A percentile compares a stretch with the other conserved stretches of the same genome.
These are phyloP conservation scores for Phyllosticta citribraziliensis DNA, from an alignment of 2,329 filamentous ascomycete species.

Conservation along the genomic window DNA sequence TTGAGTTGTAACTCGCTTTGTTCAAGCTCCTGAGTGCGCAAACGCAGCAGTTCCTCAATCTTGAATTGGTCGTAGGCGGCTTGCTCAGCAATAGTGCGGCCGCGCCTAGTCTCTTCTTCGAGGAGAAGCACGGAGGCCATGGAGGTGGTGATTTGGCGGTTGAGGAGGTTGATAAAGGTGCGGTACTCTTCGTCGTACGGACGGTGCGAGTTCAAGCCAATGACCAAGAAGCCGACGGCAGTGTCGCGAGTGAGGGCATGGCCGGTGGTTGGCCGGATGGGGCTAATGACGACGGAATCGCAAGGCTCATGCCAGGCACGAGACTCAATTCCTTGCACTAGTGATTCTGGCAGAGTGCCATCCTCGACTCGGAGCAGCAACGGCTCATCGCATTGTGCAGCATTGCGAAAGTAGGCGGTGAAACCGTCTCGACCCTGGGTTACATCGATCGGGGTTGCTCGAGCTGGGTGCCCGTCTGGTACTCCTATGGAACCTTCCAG, in stretches of 20 bases:
- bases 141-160: slow-evolving; percentile 24
- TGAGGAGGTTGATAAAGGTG: slow-evolving; percentile 22
- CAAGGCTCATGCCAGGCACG: slow-evolving; percentile 6
- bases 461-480: slow-evolving; percentile 18
- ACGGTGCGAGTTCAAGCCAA: slow-evolving; percentile 24
- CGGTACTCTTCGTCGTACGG: slow-evolving; percentile 25
- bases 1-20: slow-evolving; percentile 8
- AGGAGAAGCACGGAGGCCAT: slow-evolving; percentile 25
- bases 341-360: slow-evolving; percentile 20
- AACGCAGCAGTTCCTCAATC: slow-evolving; percentile 12
- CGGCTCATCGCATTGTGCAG: slow-evolving; percentile 23
- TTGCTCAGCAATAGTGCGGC: slow-evolving; percentile 16
- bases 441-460: slow-evolving; percentile 8
- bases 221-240: slow-evolving; percentile 22
- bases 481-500: slow-evolving; percentile 25
- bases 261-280: slow-evolving; percentile 17
- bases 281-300: slow-evolving; percentile 10
- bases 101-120: slow-evolving; percentile 22
- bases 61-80: slow-evolving; percentile 25
- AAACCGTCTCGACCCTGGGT: slow-evolving; percentile 6
- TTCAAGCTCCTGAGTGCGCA: slow-evolving; percentile 5
- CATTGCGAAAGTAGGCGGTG: slow-evolving; percentile 13
- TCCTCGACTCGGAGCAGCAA: slow-evolving; percentile 18
- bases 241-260: slow-evolving; percentile 12
- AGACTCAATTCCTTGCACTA: slow-evolving; percentile 23